Percentiles rank a stretch among this genome's conserved stretches.
These are phyloP conservation scores for Alternaria longipes DNA, from an alignment of 2,329 filamentous ascomycete species.

Conservation along the genomic window DNA sequence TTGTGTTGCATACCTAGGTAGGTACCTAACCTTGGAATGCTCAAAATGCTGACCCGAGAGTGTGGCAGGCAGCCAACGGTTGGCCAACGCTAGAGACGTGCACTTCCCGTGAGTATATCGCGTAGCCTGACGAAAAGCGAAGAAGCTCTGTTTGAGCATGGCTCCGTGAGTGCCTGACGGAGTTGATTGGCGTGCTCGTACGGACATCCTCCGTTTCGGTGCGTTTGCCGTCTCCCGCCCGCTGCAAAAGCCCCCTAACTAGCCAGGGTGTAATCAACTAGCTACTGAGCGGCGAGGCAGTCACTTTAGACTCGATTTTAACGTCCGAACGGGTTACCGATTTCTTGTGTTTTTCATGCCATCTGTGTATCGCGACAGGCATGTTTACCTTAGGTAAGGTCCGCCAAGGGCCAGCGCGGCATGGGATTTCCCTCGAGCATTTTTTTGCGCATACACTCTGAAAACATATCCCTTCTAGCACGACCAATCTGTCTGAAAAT, in stretches of 20 bases:
- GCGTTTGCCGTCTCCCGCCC: background rate
- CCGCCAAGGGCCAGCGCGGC: no score
- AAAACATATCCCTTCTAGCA: no score
- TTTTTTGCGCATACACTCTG: no score
- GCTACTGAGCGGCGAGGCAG: no score
- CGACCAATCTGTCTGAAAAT: background rate
- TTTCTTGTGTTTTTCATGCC: no score
- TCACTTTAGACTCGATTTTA: no score
- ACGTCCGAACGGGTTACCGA: no score
- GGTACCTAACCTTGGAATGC: background rate
- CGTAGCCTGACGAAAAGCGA: background rate
- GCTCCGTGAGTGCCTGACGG: background rate
- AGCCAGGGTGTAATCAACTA: no score
- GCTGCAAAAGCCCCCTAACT: background rate
- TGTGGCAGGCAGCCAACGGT: background rate
- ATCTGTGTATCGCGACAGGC: no score
- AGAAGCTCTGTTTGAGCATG: background rate
- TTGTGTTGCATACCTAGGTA: background rate
- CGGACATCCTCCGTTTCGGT: slow-evolving; percentile 1
- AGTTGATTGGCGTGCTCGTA: slow-evolving; percentile 4
- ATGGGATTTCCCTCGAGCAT: no score
- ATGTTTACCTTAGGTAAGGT: no score
- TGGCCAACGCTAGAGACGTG: background rate
- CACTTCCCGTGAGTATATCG: background rate
- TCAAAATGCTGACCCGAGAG: background rate